Evolutionary conservation across 179 eudicot genomes (phyloP), one percentile per base, ranked within the genome.

Genomic region (Patellifolia procumbens): DNA sequence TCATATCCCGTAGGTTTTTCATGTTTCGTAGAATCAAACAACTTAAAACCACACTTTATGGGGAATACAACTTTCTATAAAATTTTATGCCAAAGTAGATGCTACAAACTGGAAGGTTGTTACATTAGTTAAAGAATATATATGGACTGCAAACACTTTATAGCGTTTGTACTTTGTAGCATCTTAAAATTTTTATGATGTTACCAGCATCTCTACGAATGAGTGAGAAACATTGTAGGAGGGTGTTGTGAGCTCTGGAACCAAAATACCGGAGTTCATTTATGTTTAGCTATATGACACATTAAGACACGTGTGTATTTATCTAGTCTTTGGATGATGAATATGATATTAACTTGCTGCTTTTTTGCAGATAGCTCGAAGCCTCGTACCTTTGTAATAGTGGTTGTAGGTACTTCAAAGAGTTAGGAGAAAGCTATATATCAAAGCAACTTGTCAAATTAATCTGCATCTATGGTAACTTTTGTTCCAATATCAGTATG

Each of bases 331-430:
- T 66, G 56, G 34, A 53, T 35, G 12, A n/a, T 45, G 34, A 74
- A 48, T 8, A 8, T 49, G 42, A 26, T 60, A 32, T 64, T 32
- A 70, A 43, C 29, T 61, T 75, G 60, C 19, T 52, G 46, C 56
- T 78, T 37, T 79, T 75, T 32, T 82, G 82, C 78, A 82, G 85
- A 53, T 37, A 64, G 76, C 85, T 74, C 60, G 62, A 26, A 78
- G 73, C 76, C 74, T 68, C 79, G 74, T 24, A 42, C 71, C 80
- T 75, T 70, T 74, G 70, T 31, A 74, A 61, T 60, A 52, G 85
- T 46, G 81, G 79, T 66, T 34, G 70, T 46, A 70, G 77, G 82
- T 75, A 79, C 76, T 82, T 71, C 65, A 51, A 24, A 52, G 60
- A 61, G 72, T 55, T 49, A 49, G 74, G 82, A 48, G 66, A 24